phyloP scores from a whole-genome alignment of 2,329 filamentous ascomycete species.

The Chaetomium sp. region DNA sequence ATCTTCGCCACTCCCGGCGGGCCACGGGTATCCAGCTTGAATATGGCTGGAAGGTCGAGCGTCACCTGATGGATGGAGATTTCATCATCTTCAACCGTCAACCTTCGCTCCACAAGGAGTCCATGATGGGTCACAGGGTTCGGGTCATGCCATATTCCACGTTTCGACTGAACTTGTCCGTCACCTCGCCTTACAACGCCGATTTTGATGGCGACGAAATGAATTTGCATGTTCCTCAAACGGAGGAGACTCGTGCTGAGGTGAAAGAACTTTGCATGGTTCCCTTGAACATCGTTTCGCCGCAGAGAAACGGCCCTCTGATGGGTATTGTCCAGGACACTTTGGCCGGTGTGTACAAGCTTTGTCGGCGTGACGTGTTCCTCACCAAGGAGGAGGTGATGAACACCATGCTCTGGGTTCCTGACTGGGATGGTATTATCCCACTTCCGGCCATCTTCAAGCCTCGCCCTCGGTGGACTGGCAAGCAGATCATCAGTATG shows the following conservation, averaged over 20 bases:
- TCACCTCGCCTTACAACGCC: constrained; percentile 98
- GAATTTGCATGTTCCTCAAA: constrained; percentile 99
- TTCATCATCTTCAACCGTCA: constrained; percentile 99
- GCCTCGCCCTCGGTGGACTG: constrained; percentile 89
- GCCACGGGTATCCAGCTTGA: constrained; percentile 80
- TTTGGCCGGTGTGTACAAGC: constrained; percentile 92
- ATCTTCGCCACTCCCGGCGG: constrained; percentile 86
- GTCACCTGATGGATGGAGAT: constrained; percentile 91
- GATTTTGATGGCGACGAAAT: constrained; percentile 99
- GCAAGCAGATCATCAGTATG: constrained; percentile 95
- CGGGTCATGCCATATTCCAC: constrained; percentile 99
- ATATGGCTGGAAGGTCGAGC: constrained; percentile 98
- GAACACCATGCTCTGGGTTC: constrained; percentile 96
- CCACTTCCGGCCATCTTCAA: constrained; percentile 91
- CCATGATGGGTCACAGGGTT: constrained; percentile 99
- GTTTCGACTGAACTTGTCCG: constrained; percentile 93
- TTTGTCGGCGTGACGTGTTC: constrained; percentile 88
- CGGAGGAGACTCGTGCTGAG: constrained; percentile 92
- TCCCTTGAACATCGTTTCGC: constrained; percentile 96
- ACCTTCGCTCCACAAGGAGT: constrained; percentile 97
- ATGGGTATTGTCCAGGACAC: constrained; percentile 99
- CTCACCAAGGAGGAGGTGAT: constrained; percentile 86
- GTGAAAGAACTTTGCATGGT: constrained; percentile 93
- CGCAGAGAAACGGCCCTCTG: constrained; percentile 89
- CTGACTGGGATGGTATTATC: constrained; percentile 93